phyloP scores from a whole-genome alignment of 768 basidiomycete genomes.

The Dictyophora rubrovolvata region DNA sequence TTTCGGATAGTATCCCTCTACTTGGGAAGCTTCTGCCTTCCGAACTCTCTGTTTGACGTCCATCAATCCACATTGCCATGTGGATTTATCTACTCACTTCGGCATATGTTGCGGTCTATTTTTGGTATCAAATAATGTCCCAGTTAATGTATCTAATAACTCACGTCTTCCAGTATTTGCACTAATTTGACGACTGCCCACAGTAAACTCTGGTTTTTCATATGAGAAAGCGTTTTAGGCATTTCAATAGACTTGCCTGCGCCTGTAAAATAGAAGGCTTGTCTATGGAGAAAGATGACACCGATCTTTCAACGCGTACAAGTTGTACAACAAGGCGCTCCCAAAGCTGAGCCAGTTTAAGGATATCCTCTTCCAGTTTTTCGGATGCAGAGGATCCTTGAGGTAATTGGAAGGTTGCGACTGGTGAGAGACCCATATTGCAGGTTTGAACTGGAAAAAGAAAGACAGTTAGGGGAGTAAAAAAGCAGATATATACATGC shows the following conservation, averaged over 20 bases:
- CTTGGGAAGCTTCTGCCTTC: neutral
- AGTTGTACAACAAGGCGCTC: neutral
- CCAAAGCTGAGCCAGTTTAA: neutral
- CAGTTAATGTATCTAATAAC: neutral
- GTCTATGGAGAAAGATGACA: neutral
- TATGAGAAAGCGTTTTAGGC: too few species aligned
- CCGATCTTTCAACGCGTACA: neutral
- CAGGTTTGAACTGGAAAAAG: neutral
- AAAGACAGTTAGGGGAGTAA: too few species aligned
- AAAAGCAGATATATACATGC: too few species aligned
- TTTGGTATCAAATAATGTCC: neutral
- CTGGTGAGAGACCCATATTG: neutral
- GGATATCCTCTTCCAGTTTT: neutral
- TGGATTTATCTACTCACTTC: neutral
- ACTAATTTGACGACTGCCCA: neutral
- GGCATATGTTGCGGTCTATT: neutral
- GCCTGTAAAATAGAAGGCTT: neutral
- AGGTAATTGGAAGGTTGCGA: neutral
- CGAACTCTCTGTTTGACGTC: neutral
- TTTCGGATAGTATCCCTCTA: neutral
- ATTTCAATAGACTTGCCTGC: neutral
- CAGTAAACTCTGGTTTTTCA: neutral
- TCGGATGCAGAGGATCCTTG: neutral
- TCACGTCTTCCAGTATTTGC: neutral
- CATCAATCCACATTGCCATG: neutral